phyloP scores from a whole-genome alignment of 208 protist genomes.

The Leishmania guyanensis region DNA sequence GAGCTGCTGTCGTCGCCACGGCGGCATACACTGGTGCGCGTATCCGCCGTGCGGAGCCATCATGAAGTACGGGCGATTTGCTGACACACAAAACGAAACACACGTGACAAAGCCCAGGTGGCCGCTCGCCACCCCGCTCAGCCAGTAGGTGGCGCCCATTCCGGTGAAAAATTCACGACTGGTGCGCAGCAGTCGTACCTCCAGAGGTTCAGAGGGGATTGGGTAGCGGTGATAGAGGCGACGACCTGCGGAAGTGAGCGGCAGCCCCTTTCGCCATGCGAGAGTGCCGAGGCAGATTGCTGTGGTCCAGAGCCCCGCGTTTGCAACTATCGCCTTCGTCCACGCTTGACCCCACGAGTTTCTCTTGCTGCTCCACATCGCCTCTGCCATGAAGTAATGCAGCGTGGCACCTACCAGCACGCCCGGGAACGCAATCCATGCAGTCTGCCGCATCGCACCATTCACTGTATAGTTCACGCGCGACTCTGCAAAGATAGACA shows the following conservation, averaged over 20 bases:
- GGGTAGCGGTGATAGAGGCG: slow-evolving; percentile 82
- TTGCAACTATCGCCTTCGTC: slow-evolving; percentile 80
- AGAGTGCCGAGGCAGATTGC: slow-evolving; percentile 62
- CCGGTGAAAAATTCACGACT: slow-evolving; percentile 68
- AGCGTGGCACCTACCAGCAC: slow-evolving; percentile 67
- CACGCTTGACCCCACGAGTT: slow-evolving; percentile 90
- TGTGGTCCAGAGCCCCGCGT: slow-evolving; percentile 54
- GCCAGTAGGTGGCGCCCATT: slow-evolving; percentile 89
- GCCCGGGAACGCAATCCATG: slow-evolving; percentile 73
- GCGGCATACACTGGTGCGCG: slow-evolving; percentile 71
- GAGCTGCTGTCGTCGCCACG: slow-evolving; percentile 74
- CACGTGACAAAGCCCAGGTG: slow-evolving; percentile 73
- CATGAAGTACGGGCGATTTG: slow-evolving; percentile 78
- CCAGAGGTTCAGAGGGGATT: slow-evolving; percentile 72
- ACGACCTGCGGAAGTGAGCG: slow-evolving; percentile 46
- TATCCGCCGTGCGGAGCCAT: slow-evolving; percentile 85
- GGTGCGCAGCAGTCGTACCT: slow-evolving; percentile 65
- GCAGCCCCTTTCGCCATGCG: slow-evolving; percentile 70
- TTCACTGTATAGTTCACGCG: slow-evolving; percentile 82
- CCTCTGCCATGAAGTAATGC: slow-evolving; percentile 86
- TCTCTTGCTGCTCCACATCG: slow-evolving; percentile 78
- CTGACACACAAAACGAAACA: slow-evolving; percentile 68
- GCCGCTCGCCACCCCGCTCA: slow-evolving; percentile 66
- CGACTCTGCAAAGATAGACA: slow-evolving; percentile 69
- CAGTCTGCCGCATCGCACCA: slow-evolving; percentile 71